Conservation (phyloP, 352 stramenopile genomes). For the Phytophthora fragariae region DNA sequence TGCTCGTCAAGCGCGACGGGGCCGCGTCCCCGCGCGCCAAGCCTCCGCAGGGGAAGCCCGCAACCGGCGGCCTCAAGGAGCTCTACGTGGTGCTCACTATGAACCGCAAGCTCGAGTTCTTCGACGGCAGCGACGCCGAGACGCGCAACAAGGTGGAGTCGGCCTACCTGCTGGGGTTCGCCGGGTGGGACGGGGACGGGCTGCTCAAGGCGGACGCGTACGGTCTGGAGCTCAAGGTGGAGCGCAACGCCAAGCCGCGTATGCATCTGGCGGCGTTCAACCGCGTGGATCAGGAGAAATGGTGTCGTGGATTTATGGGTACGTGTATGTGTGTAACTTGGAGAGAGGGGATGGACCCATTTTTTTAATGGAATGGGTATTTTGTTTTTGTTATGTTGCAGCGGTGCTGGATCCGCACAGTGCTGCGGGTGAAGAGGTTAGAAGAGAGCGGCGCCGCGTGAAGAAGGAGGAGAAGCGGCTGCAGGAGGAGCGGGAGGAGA, state of each 20-base stretch:
- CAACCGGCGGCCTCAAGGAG: conserved; percentile 42
- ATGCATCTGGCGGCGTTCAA: conserved; percentile 83
- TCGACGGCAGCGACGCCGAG: conserved; percentile 47
- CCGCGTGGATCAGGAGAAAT: conserved; percentile 84
- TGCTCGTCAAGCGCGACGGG: conserved; percentile 51
- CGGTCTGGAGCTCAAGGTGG: conserved; percentile 81
- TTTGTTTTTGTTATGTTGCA: conserved; percentile 8
- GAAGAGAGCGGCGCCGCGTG: conserved; percentile 59
- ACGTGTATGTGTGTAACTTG: background rate
- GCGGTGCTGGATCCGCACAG: conserved; percentile 78
- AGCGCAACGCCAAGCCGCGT: conserved; percentile 55
- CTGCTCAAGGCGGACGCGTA: conserved; percentile 81
- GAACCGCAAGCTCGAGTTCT: conserved; percentile 85
- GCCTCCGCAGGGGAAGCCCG: conserved; percentile 20
- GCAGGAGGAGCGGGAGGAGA: conserved; percentile 63
- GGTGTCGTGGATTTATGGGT: conserved; percentile 78
- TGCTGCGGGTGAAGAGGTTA: conserved; percentile 64
- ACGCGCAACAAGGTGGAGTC: conserved; percentile 45
- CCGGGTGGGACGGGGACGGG: conserved; percentile 79
- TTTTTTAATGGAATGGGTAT: background rate
- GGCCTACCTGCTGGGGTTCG: conserved; percentile 70
- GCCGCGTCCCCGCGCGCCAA: conserved; percentile 10
- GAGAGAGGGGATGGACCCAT: background rate
- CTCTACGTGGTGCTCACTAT: conserved; percentile 80
- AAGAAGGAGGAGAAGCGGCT: conserved; percentile 71